A percentile compares a stretch with the other conserved stretches of the same genome.
These are phyloP conservation scores for Nematodospora valgi DNA, from an alignment of 805 yeast species.

Conservation along the genomic window DNA sequence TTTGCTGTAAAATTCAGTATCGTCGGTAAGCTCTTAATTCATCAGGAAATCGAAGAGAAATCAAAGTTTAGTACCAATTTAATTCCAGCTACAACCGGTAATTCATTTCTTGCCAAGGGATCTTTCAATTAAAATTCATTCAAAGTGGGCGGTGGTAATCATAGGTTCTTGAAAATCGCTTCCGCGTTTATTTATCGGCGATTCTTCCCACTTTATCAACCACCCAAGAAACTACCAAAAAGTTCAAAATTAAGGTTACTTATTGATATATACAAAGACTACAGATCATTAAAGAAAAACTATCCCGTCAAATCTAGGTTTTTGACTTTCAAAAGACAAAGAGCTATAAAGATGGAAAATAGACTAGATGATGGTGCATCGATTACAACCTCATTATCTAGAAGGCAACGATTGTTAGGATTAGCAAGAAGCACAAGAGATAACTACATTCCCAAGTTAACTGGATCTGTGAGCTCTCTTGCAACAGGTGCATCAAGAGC, in stretches of 20 bases:
- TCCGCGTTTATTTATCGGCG: conserved; percentile 15
- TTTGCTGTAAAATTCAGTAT: background rate
- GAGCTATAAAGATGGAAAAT: no score
- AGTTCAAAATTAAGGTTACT: conserved; percentile 23
- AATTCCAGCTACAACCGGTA: background rate
- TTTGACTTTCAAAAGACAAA: background rate
- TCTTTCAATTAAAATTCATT: background rate
- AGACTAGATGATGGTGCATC: no score
- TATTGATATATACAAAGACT: conserved; percentile 31
- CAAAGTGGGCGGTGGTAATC: conserved; percentile 17
- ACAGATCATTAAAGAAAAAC: conserved; percentile 20
- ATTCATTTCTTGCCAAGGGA: background rate
- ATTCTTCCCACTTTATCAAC: conserved; percentile 1
- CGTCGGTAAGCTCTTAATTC: background rate
- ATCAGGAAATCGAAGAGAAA: background rate
- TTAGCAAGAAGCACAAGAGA: conserved; percentile 55
- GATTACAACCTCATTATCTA: no score
- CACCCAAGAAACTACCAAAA: conserved; percentile 4
- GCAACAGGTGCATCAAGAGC: conserved; percentile 45
- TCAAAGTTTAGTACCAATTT: background rate
- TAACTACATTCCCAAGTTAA: conserved; percentile 50
- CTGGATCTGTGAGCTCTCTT: conserved; percentile 45
- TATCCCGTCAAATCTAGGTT: conserved; percentile 13
- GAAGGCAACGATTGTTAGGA: conserved; percentile 47
- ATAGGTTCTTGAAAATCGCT: conserved; percentile 16